Base-by-base conservation (phyloP, 352 stramenopile species). In the Globisporangium abappressorium region DNA sequence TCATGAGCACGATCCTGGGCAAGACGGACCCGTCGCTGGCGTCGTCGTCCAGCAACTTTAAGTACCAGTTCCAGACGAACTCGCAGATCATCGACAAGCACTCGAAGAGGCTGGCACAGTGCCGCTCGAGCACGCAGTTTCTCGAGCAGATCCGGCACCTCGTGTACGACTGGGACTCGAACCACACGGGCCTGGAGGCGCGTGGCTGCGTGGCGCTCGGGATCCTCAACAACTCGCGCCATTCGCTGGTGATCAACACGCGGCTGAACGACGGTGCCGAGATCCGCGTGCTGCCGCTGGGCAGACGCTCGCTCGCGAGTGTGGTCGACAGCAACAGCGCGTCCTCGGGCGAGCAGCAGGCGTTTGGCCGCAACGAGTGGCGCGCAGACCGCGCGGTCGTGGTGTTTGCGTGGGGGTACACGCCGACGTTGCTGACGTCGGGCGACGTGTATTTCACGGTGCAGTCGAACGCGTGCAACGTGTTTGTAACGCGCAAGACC, bases 331-430 rank as follows among this genome's bases (percentile, higher is more conserved):
- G 63, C 1, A 28, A 64, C 2, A 64, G 65, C 20, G 53, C 49
- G 5, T 28, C 18, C 18, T 22, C 55, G 6, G 33, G 56, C 6
- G 56, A 62, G 33, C 56, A 22, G n/a, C 56, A 62, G 41, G 55
- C 28, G 2, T 70, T 72, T 36, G 53, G 38, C 24, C 60, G 59
- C 5, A 84, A 65, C 43, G 67, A 79, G 15, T 95, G 88, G 88
- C 60, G 84, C 26, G 68, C 81, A 0, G 87, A 95, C 34, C 88
- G 88, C 30, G 74, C 78, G 1, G 58, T 94, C 28, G 80, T 95
- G 33, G 73, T 94, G 24, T 93, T 95, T 68, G 88, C 86, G 11
- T 95, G 86, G 66, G 88, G 88, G 24, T 95, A 95, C 75, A 95
- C 87, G 11, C 88, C 88, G 36, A 94, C 88, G 36, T 64, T 93